Base-by-base conservation (phyloP, 805 yeast species). In the Saccharomycopsis sp. region DNA sequence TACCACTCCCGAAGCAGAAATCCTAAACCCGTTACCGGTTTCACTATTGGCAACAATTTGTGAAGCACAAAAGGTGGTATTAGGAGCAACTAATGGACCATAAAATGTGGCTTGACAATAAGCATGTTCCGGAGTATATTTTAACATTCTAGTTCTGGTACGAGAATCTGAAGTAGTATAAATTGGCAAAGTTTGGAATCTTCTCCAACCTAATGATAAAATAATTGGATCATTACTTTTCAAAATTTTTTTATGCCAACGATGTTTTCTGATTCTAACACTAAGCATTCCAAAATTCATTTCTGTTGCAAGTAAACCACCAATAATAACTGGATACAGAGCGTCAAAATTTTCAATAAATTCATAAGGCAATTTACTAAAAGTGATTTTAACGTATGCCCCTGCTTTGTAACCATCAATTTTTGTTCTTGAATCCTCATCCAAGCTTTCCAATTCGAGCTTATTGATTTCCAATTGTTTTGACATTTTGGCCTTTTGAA, bases 61-160 rank as follows among this genome's bases (percentile, higher is more conserved):
- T 47, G 89, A 84, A 36, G 95, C 97, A 61, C 95, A 89, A 60
- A 92, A 94, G 1, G 97, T 94, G 0, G 98, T 89, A 56, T 89
- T 89, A 31, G 98, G 98, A 1, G 96, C 86, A 38, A 89, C 96
- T 41, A 92, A 69, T 10, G 99, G 99, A 1, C 98, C 98, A 56
- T 87, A 92, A 60, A 92, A 87, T 25, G 95, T 81, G 1, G 95
- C 96, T 56, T 80, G 78, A 69, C 98, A 92, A 58, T 82, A 89
- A 19, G 96, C 85, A 60, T 92, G 99, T 56, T 92, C 99, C 5
- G 98, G 98, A 0, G 98, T 92, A 59, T 92, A 92, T 58, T 92
- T 92, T 63, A 92, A 71, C 96, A 92, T 85, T 65, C 98, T 80
- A 55, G 88, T 89, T 67, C 99, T 75, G 12, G 99, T 92, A 63